These are phyloP conservation scores for Paraphaeosphaeria sporulosa DNA, from an alignment of 2,329 filamentous ascomycete species.

Conservation along the genomic window DNA sequence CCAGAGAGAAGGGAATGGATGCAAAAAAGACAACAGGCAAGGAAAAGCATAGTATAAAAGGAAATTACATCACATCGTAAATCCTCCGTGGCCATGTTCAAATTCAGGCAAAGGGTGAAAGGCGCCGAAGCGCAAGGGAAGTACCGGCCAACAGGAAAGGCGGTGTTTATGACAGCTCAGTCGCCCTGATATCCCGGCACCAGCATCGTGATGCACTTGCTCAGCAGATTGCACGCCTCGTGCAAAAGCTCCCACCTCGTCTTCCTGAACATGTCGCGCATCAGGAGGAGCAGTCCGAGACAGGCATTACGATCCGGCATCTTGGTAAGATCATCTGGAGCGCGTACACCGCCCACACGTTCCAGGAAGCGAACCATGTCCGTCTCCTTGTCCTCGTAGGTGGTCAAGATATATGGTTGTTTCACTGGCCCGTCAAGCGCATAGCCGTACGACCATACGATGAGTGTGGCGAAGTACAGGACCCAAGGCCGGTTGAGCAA, in stretches of 20 bases:
- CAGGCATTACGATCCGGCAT: constrained; percentile 83
- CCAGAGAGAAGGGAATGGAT: background rate
- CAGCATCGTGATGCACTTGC: constrained; percentile 77
- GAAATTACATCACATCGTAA: background rate
- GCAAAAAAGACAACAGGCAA: background rate
- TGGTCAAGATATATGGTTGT: constrained; percentile 60
- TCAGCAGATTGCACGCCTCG: constrained; percentile 81
- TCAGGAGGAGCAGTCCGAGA: constrained; percentile 79
- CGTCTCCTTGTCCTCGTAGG: constrained; percentile 69
- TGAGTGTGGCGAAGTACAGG: constrained; percentile 87
- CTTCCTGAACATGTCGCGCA: constrained; percentile 81
- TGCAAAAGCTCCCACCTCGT: constrained; percentile 92
- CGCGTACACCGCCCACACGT: constrained; percentile 73
- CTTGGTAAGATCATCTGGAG: constrained; percentile 78
- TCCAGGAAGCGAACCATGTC: constrained; percentile 84
- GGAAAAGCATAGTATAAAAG: background rate
- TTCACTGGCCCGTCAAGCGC: constrained; percentile 82
- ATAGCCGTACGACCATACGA: constrained; percentile 95
- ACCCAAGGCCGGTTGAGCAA: constrained; percentile 94
- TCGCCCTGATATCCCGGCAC: constrained; percentile 25
- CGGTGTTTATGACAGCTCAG: background rate
- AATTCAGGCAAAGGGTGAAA: background rate
- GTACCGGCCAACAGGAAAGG: background rate
- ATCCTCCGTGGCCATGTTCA: background rate
- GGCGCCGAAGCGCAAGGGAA: background rate